Evolutionary conservation across 2,329 filamentous ascomycete species (phyloP).

Genomic region (Curvularia spicifera): DNA sequence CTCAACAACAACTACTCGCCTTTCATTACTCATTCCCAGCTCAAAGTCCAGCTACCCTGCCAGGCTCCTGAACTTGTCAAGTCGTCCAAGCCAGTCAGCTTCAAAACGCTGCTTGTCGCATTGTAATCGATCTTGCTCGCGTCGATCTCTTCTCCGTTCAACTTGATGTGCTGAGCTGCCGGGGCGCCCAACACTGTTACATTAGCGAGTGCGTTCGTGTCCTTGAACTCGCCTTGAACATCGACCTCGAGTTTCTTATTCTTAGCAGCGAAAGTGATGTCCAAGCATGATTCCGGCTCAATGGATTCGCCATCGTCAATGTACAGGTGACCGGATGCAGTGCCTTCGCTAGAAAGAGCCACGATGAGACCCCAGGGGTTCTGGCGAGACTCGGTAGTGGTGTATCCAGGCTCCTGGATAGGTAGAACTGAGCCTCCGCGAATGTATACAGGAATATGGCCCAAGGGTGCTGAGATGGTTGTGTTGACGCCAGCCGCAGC

Average conservation of each 20-base stretch:
- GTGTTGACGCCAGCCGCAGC: slow-evolving; percentile 62
- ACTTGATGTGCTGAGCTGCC: slow-evolving; percentile 45
- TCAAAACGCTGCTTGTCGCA: slow-evolving; percentile 56
- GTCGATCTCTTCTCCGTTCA: slow-evolving; percentile 59
- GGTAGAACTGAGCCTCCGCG: slow-evolving; percentile 72
- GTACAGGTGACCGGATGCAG: slow-evolving; percentile 69
- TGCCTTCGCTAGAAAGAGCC: slow-evolving; percentile 62
- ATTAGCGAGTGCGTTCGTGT: slow-evolving; percentile 65
- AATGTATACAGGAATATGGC: slow-evolving; percentile 74
- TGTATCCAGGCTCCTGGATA: slow-evolving; percentile 71
- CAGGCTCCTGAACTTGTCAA: slow-evolving; percentile 64
- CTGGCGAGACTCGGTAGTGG: slow-evolving; percentile 66
- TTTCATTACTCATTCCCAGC: slow-evolving; percentile 55
- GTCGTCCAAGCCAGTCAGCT: slow-evolving; percentile 58
- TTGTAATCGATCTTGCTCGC: slow-evolving; percentile 58
- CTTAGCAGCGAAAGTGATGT: slow-evolving; percentile 59
- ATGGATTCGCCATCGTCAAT: slow-evolving; percentile 77
- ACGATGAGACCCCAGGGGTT: slow-evolving; percentile 72
- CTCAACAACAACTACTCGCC: neutral
- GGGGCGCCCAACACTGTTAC: slow-evolving; percentile 68
- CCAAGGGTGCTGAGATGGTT: slow-evolving; percentile 66
- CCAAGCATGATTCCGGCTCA: slow-evolving; percentile 60
- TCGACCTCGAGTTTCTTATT: slow-evolving; percentile 56
- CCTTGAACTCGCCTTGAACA: slow-evolving; percentile 60
- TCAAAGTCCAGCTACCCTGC: slow-evolving; percentile 62